Percentiles rank a stretch among this genome's conserved stretches.
Evolutionary conservation across 75 land plant genomes (phyloP).

Genomic region (Adiantum capillusveneris): DNA sequence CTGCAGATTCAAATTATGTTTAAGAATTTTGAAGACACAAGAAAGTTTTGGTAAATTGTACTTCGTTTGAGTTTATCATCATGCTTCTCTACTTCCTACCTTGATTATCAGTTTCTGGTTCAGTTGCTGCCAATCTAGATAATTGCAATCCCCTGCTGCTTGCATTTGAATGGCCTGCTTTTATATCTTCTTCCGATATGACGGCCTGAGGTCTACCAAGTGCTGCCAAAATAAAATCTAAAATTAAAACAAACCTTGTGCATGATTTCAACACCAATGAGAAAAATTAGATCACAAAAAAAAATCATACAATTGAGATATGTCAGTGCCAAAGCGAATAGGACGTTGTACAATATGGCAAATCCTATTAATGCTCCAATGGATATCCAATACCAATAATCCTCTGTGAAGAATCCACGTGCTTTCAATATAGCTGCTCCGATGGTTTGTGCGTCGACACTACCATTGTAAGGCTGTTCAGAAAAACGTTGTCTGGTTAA

Average conservation of each 20-base stretch:
- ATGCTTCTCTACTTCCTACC: not conserved
- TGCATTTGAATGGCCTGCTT: slow-evolving; percentile 5
- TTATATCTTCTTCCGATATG: slow-evolving; percentile 17
- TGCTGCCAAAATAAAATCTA: no score
- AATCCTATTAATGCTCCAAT: slow-evolving; percentile 14
- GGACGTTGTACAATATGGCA: slow-evolving; percentile 11
- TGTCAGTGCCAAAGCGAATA: slow-evolving; percentile 17
- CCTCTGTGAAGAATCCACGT: slow-evolving; percentile 8
- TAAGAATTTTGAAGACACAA: not conserved
- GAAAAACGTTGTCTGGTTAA: no score
- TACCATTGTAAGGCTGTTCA: slow-evolving; percentile 1
- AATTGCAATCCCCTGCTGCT: not conserved
- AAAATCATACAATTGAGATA: slow-evolving; percentile 25
- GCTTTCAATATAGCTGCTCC: slow-evolving; percentile 13
- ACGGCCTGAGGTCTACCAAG: no score
- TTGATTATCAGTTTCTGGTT: not conserved
- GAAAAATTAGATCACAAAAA: not conserved
- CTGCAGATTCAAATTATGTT: not conserved
- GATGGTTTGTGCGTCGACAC: not conserved
- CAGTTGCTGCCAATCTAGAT: not conserved
- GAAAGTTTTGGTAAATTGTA: not conserved
- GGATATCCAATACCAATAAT: slow-evolving; percentile 28
- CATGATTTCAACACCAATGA: slow-evolving; percentile 4
- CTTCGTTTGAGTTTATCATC: no score
- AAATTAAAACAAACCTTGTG: no score